Conservation (phyloP, 305 asterid species). For the Galium porrigens region DNA sequence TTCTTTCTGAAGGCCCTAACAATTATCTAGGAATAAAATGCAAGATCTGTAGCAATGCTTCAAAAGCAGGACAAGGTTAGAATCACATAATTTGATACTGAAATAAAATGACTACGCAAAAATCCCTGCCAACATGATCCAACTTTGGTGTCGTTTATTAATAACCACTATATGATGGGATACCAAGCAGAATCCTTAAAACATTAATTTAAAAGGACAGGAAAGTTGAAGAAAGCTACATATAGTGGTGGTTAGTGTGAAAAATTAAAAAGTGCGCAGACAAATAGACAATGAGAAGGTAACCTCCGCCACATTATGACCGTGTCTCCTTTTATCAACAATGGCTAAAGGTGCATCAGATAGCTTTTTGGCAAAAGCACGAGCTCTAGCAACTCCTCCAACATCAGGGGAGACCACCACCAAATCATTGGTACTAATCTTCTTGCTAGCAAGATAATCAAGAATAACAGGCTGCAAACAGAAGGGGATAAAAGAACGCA, state of each 20-base stretch:
- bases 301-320: conserved; percentile 89
- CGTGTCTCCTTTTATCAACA: conserved; percentile 86
- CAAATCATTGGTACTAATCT: conserved; percentile 53
- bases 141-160: not conserved
- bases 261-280: not conserved
- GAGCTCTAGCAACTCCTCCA: conserved; percentile 93
- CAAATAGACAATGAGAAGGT: not conserved
- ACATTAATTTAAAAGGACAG: not conserved
- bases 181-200: not conserved
- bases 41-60: not conserved
- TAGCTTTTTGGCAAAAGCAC: conserved; percentile 81
- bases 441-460: conserved; percentile 91
- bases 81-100: not conserved
- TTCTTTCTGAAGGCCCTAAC: not conserved
- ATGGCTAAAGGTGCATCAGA: conserved; percentile 93
- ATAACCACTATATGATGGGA: not conserved
- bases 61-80: not conserved
- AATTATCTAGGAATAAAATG: not conserved
- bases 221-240: conserved; percentile 5
- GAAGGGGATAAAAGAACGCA: conserved; percentile 10
- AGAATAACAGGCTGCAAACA: conserved; percentile 70
- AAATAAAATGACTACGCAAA: not conserved
- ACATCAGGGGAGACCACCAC: conserved; percentile 95
- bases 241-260: not conserved
- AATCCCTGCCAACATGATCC: not conserved